phyloP scores from a whole-genome alignment of 2,329 filamentous ascomycete species.

The Penicillium palitans region DNA sequence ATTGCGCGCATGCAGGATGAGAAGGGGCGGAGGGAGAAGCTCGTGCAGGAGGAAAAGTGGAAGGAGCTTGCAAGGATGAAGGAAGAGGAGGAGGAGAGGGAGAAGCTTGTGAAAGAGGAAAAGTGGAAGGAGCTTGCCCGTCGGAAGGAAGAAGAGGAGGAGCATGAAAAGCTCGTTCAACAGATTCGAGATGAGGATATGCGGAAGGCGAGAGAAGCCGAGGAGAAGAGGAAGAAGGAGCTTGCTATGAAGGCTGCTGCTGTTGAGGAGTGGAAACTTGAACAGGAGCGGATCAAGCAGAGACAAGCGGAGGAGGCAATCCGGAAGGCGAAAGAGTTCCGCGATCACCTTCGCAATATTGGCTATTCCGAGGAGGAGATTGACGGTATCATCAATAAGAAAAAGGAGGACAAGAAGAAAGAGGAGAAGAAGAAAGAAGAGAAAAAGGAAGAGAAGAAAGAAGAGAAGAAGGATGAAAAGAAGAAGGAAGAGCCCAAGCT shows the following conservation, averaged over 20 bases:
- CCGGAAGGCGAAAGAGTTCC: constrained; percentile 35
- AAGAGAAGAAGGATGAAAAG: constrained; percentile 43
- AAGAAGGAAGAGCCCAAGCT: constrained; percentile 28
- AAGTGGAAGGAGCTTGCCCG: constrained; percentile 24
- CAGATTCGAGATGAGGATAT: constrained; percentile 14
- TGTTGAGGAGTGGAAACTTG: constrained; percentile 40
- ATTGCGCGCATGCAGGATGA: constrained; percentile 27
- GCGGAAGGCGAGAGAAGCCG: constrained; percentile 41
- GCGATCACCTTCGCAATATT: constrained; percentile 41
- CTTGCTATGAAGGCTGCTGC: constrained; percentile 43
- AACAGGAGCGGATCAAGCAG: constrained; percentile 31
- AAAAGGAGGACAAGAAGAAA: constrained; percentile 38
- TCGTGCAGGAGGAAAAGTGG: constrained; percentile 16
- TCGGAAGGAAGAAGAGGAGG: constrained; percentile 30
- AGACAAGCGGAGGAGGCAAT: constrained; percentile 37
- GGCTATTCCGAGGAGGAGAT: constrained; percentile 46
- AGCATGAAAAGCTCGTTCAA: neutral
- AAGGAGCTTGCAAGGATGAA: constrained; percentile 20
- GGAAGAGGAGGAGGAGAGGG: constrained; percentile 36
- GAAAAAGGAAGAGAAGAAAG: constrained; percentile 36
- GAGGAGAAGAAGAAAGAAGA: constrained; percentile 25
- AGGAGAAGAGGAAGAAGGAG: constrained; percentile 34
- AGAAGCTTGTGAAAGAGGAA: constrained; percentile 21
- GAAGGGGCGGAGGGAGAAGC: constrained; percentile 33
- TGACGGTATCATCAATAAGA: constrained; percentile 43